Base-by-base conservation (phyloP, 305 asterid genomes). In the Plantago rigida region DNA sequence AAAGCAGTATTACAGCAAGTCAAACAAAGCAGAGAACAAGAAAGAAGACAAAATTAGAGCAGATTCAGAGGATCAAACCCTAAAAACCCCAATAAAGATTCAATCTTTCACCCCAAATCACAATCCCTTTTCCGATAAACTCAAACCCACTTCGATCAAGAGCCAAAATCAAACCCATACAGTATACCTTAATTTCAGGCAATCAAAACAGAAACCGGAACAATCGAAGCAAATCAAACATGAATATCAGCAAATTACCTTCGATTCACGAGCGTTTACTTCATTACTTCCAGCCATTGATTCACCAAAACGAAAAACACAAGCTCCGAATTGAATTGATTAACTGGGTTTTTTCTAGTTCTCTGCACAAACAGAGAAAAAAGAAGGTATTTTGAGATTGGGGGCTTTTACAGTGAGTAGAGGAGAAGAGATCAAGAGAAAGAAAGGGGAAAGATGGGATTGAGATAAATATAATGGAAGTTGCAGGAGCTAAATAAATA, bases 271-370 rank as follows among this genome's bases (percentile, higher is more conserved):
- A 13, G 72, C 81, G 77, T 83, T 85, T 60, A 87, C 82, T 77
- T 83, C 93, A 64, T 85, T 82, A 73, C 87, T 81, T 47, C 94
- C 96, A 36, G 90, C 97, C 97, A 90, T 90, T 56, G 63, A 64
- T 53, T 10, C 2, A 56, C 54, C 28, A 42, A 62, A 56, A 47
- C 46, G 68, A n/a, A 9, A 19, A 31, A 31, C 19, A 31, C 61
- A 15, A 15, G 47, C 28, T 31, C 34, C 34, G 36, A 31, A 31
- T 31, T 31, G 2, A 36, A 22, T 2, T 22, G 26, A 22, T 22
- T 22, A 22, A 22, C 26, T 22, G 26, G 2, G 2, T 22, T 22
- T 17, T 17, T 17, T 17, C 19, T 17, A 17, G 19, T 17, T 22
- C 26, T 2, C 26, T 22, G 19, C 19, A 0, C 0, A 2, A 22